Percentiles rank a stretch among this genome's conserved stretches.
Evolutionary conservation across 73 alveolate genomes (phyloP).

Genomic region (Paramecium caudatum): DNA sequence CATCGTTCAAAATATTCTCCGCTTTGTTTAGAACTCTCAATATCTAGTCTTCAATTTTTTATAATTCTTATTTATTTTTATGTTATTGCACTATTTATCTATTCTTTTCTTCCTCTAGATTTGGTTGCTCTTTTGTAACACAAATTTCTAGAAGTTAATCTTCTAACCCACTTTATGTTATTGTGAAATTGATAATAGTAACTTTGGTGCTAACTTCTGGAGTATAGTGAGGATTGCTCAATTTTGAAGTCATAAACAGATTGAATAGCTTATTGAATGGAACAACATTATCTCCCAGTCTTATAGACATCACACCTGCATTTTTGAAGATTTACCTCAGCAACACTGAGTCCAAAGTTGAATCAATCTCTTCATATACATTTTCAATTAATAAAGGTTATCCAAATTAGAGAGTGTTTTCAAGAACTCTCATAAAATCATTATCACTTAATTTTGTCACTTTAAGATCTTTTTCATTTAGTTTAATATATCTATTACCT

Average conservation of each 20-base stretch:
- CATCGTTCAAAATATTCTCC: slow-evolving; percentile 87
- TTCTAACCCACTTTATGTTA: slow-evolving; percentile 98
- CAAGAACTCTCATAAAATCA: slow-evolving; percentile 88
- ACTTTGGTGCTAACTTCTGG: slow-evolving; percentile 99
- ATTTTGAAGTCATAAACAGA: slow-evolving; percentile 98
- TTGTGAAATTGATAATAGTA: slow-evolving; percentile 95
- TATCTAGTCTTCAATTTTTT: slow-evolving; percentile 72
- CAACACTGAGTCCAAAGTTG: slow-evolving; percentile 94
- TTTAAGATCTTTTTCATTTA: slow-evolving; percentile 78
- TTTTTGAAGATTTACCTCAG: slow-evolving; percentile 92
- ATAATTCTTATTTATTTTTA: slow-evolving; percentile 63
- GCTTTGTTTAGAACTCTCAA: slow-evolving; percentile 70
- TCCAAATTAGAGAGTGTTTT: slow-evolving; percentile 91
- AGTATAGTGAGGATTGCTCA: slow-evolving; percentile 99
- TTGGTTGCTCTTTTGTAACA: slow-evolving; percentile 61
- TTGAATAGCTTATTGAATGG: slow-evolving; percentile 62
- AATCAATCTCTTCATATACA: slow-evolving; percentile 97
- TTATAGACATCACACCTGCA: slow-evolving; percentile 89
- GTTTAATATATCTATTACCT: slow-evolving; percentile 89
- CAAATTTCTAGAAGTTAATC: slow-evolving; percentile 86
- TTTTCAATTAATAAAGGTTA: slow-evolving; percentile 94
- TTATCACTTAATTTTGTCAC: slow-evolving; percentile 88
- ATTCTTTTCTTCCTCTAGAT: slow-evolving; percentile 30
- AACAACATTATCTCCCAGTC: slow-evolving; percentile 88
- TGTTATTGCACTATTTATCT: slow-evolving; percentile 13